Conservation (phyloP, 1,284 basidiomycete genomes). For the Trichosporon ovoides region DNA sequence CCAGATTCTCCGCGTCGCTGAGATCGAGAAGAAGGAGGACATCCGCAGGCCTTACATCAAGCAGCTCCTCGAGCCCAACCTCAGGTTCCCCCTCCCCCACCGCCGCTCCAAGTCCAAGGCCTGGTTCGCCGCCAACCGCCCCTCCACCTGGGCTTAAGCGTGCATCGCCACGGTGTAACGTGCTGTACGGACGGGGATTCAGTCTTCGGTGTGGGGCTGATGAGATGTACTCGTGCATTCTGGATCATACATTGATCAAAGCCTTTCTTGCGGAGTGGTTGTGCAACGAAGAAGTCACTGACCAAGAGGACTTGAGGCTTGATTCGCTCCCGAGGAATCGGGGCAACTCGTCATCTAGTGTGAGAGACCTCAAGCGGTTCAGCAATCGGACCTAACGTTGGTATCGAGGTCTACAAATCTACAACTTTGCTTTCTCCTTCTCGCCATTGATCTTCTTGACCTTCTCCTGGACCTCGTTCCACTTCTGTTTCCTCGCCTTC, state of each 20-base stretch:
- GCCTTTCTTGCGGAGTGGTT: neutral
- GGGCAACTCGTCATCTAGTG: too few relatives aligned
- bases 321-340: too few relatives aligned
- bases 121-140: conserved; percentile 51
- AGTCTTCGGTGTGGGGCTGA: conserved; percentile 21
- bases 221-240: conserved; percentile 37
- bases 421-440: conserved; percentile 6
- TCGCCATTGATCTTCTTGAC: neutral
- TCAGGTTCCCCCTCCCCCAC: conserved; percentile 99
- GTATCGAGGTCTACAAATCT: conserved; percentile 5
- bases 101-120: conserved; percentile 55
- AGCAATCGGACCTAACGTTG: too few relatives aligned
- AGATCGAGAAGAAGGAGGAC: conserved; percentile 89
- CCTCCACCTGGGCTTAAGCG: conserved; percentile 47
- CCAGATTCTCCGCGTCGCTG: conserved; percentile 51
- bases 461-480: neutral
- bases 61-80: conserved; percentile 81
- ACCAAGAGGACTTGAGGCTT: neutral
- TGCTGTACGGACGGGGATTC: conserved; percentile 21
- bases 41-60: conserved; percentile 88
- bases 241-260: conserved; percentile 7
- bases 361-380: too few relatives aligned
- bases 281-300: too few relatives aligned
- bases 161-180: conserved; percentile 12
- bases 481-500: neutral